phyloP scores from a whole-genome alignment of 139 green algal species.

The Chlamydomonas sp. region DNA sequence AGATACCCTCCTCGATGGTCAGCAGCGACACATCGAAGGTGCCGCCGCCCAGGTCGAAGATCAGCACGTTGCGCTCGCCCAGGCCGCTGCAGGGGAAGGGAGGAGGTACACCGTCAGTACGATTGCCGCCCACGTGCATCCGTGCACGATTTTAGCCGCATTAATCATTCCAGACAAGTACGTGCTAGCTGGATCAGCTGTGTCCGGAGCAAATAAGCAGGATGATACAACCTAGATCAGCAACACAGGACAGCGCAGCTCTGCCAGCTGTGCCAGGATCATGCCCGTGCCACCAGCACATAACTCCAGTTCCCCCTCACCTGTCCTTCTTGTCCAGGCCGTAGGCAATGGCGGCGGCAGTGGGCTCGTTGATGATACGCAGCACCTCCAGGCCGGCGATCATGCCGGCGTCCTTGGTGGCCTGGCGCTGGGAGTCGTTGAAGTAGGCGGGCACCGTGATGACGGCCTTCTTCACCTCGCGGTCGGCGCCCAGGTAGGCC shows the following conservation, averaged over 20 bases:
- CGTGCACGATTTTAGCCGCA: no score
- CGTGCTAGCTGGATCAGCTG: no score
- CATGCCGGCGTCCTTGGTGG: conserved; percentile 95
- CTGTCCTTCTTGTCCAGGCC: conserved; percentile 85
- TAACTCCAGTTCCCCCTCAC: neutral
- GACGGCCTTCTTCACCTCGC: conserved; percentile 93
- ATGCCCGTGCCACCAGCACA: neutral
- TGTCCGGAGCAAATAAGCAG: no score
- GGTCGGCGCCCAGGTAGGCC: conserved; percentile 71
- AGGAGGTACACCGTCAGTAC: neutral
- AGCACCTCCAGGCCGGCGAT: conserved; percentile 97
- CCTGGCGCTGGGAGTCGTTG: conserved; percentile 98
- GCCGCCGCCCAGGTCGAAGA: conserved; percentile 96
- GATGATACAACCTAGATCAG: no score
- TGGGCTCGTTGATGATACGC: conserved; percentile 99
- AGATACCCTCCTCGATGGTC: conserved; percentile 99
- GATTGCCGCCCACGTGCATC: no score
- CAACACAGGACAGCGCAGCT: neutral
- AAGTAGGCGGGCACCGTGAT: conserved; percentile 99
- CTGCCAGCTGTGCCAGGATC: neutral
- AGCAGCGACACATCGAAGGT: conserved; percentile 99
- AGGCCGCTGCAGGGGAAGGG: neutral
- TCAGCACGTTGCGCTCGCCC: conserved; percentile 88
- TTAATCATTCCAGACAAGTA: no score
- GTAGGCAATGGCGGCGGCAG: conserved; percentile 94